Base-by-base conservation (phyloP, 805 yeast species). In the Lipomyces mesembrius region DNA sequence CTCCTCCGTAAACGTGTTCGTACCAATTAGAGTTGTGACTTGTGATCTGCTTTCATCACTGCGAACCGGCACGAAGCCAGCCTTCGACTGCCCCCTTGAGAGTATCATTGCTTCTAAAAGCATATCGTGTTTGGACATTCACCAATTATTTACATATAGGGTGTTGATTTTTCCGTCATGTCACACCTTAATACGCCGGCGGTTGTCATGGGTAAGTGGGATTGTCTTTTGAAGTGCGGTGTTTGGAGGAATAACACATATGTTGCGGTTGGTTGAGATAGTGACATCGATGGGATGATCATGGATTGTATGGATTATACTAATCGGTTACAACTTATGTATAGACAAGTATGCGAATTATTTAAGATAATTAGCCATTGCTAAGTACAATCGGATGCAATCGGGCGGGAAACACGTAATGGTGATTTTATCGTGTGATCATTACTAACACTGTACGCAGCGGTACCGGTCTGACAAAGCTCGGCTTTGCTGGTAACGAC, bases 401-500 rank as follows among this genome's bases (percentile, higher is more conserved):
- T 25, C 32, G 32, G 29, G 35, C 29, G 34, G 17, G 8, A 9
- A 32, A 39, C n/a, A 20, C 34, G 32, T 25, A 25, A n/a, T 22
- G 39, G 59, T n/a, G 25, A 20, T 57, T 17, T 25, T 17, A 11
- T 25, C 27, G 34, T 25, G 34, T 52, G 34, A 25, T 52, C 55
- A 29, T 39, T 43, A 39, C 35, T 22, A 56, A 57, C 59, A 17
- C 14, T 17, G 7, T 72, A 70, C 72, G 67, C 46, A 94, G 94
- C 78, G 99, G 99, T 84, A 95, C 99, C 74, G 99, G 99, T 72
- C 83, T 93, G 74, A 95, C 99, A 77, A 95, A 95, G 78, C 84
- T 95, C 73, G 99, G 99, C 34, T 95, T 93, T 81, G 99, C 99
- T 73, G 99, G 99, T 64, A 95, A 95, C 78, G 99, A 95, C 80